Evolutionary conservation across 192 early-diverging fungal species (phyloP).

Genomic region (Backusella westeae): DNA sequence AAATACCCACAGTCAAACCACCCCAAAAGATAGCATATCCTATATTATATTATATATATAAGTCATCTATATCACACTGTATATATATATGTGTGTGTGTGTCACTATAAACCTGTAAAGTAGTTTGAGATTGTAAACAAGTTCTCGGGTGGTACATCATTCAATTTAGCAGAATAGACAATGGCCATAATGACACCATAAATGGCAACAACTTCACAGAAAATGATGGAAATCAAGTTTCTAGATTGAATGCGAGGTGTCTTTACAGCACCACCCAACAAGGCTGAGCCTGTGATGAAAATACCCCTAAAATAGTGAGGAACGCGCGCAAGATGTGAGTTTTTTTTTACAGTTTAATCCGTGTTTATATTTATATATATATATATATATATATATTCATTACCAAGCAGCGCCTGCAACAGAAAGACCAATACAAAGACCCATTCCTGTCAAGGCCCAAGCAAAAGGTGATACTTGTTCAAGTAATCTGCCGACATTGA

Average conservation of each 20-base stretch:
- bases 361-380: too few relatives aligned
- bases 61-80: background rate
- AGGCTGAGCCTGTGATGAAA: constrained; percentile 82
- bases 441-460: constrained; percentile 88
- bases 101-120: constrained; percentile 65
- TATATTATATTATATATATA: constrained; percentile 17
- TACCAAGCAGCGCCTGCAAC: constrained; percentile 96
- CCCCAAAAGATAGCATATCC: constrained; percentile 93
- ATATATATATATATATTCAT: background rate
- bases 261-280: constrained; percentile 86
- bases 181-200: constrained; percentile 99
- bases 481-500: constrained; percentile 83
- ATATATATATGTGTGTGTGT: background rate
- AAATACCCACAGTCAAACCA: constrained; percentile 88
- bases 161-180: constrained; percentile 87
- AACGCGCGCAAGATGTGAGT: background rate
- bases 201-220: constrained; percentile 99
- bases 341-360: background rate
- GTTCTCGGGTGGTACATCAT: constrained; percentile 42
- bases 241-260: constrained; percentile 92
- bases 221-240: constrained; percentile 98
- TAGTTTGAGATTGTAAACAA: constrained; percentile 61
- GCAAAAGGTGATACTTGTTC: constrained; percentile 78
- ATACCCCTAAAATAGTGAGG: constrained; percentile 66
- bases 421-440: constrained; percentile 81